Base-by-base conservation (phyloP, 2,329 filamentous ascomycete species). In the Conoideocrella luteorostrata region DNA sequence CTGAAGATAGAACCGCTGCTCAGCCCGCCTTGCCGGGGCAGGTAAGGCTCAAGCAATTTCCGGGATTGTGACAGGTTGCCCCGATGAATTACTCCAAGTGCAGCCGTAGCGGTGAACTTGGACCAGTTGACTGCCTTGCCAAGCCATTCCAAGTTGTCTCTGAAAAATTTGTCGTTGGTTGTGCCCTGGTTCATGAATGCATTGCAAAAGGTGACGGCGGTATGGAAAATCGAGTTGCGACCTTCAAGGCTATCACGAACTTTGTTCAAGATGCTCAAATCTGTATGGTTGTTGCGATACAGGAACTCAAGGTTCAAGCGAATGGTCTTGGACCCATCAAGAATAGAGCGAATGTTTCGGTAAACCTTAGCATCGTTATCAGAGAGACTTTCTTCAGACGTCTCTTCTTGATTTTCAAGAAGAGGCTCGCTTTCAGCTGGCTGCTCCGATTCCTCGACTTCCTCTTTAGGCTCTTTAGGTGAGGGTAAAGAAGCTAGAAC, bases 101-200 rank as follows among this genome's bases (percentile, higher is more conserved):
- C 93, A 45, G 93, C 93, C 4, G 93, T 98, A 12, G 93, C 93
- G 1, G 93, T 96, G 63, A 98, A 98, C 64, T 98, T 98, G 48
- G 90, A 96, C 93, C 93, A 98, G 70, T 98, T 98, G 38, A 97
- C 89, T 21, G 93, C 93, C 72, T 97, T 98, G 48, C 91, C 90
- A 4, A 98, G 71, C 93, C 93, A 98, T 53, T 98, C 93, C 20
- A 98, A 69, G 61, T 98, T 98, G 59, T 97, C 89, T 7, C 94
- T 80, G 80, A 98, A 97, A 70, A 98, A 98, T 59, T 91, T 94
- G 68, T 98, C 93, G 56, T 95, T 93, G 0, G 91, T 96, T 1
- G 93, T 98, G 47, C 93, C 94, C 43, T 95, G 90, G 62, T 98
- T 95, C 93, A 98, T 98, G 64, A 98, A 97, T 10, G 90, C 93